Evolutionary conservation across 2,329 filamentous ascomycete genomes (phyloP).

Genomic region (Trichocomaceae sp.): DNA sequence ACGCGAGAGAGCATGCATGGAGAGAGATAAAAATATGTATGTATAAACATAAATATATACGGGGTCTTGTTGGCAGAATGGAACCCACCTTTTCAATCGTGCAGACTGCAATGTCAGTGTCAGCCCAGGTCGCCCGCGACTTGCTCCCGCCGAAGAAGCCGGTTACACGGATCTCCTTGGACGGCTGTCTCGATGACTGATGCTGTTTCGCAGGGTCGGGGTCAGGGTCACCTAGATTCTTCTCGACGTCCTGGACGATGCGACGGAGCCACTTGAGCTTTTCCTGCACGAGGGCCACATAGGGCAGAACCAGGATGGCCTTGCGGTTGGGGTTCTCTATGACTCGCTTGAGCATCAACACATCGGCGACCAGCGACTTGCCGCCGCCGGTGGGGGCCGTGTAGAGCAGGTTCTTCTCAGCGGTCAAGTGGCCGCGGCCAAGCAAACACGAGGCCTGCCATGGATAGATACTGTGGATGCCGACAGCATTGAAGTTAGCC

Average conservation of each 20-base stretch:
- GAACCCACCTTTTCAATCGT: constrained; percentile 64
- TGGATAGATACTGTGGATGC: constrained; percentile 68
- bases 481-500: constrained; percentile 57
- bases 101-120: constrained; percentile 72
- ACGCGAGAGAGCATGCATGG: not conserved
- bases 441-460: constrained; percentile 73
- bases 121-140: constrained; percentile 59
- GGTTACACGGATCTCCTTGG: constrained; percentile 56
- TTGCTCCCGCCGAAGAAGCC: constrained; percentile 72
- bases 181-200: constrained; percentile 39
- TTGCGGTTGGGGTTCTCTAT: constrained; percentile 59
- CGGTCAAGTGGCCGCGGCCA: constrained; percentile 58
- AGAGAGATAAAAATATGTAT: not conserved
- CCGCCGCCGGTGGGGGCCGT: constrained; percentile 72
- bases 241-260: constrained; percentile 55
- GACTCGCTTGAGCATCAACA: constrained; percentile 66
- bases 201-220: constrained; percentile 32
- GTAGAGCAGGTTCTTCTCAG: constrained; percentile 67
- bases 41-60: not conserved
- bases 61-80: not conserved
- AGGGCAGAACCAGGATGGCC: constrained; percentile 66
- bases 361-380: constrained; percentile 66
- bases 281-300: constrained; percentile 73
- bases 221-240: constrained; percentile 26
- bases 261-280: constrained; percentile 68